Base-by-base conservation (phyloP, 306 rosid species). In the Rubus parviflorus region DNA sequence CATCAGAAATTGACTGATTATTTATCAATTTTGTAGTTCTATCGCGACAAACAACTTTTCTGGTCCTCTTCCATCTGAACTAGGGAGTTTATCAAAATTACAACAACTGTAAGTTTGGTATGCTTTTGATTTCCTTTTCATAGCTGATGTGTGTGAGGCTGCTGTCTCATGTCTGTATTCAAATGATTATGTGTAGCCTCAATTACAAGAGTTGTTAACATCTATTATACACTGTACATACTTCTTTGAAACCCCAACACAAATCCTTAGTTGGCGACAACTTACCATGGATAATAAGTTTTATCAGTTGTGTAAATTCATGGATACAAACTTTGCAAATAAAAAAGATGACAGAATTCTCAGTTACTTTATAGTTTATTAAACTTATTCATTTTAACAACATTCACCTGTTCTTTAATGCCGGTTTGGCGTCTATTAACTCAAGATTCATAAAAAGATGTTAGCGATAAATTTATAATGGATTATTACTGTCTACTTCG, bases 31-130 rank as follows among this genome's bases (percentile, higher is more conserved):
- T 75, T 86, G 72, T 69, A 94, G 98, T 65, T 14, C 61, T 35
- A 73, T 87, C 69, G 42, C 41, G 57, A 53, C 92, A 66, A 94
- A 92, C 89, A 94, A 88, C 74, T 92, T 92, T 80, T 80, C 90
- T 2, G 96, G 97, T 41, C 49, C 93, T 81, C 81, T 94, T 16
- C 97, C 98, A 54, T 73, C 87, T 16, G 96, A 92, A 75, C 87
- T 94, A 16, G 98, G 98, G 51, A 76, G 80, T 11, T 76, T 94
- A 20, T 45, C 73, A 42, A 84, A 88, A 77, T 49, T 94, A 65
- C 11, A 83, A 52, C 63, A 88, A 58, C 74, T 92, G 97, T 92
- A 81, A 90, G 93, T 74, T 64, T 77, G 68, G 30, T 51, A 9
- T 47, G 5, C 41, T 82, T 40, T 19, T n/a, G 3, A 72, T 40